These are phyloP conservation scores for Fusarium sp. DNA, from an alignment of 2,329 filamentous ascomycete genomes.

Conservation along the genomic window DNA sequence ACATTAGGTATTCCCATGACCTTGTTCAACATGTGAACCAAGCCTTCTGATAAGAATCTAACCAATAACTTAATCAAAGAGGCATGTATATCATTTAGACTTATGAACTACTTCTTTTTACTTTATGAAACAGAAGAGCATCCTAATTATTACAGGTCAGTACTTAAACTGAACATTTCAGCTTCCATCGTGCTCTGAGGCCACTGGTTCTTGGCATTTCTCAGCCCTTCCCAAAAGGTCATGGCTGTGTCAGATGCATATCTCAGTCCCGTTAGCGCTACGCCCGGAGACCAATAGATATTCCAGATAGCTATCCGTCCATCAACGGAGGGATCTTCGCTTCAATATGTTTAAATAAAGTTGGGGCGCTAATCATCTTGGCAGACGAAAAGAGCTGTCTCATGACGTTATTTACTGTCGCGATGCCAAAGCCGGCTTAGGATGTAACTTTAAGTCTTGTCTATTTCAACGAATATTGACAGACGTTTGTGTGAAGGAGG, in stretches of 20 bases:
- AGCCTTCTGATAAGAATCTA: background rate
- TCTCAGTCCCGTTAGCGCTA: background rate
- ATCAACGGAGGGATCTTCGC: background rate
- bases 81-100: background rate
- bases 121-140: background rate
- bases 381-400: background rate
- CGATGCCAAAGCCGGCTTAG: background rate
- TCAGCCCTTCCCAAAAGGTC: background rate
- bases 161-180: fast-evolving
- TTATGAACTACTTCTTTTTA: background rate
- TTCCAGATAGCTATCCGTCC: background rate
- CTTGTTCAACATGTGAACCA: background rate
- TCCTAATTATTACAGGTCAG: background rate
- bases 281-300: background rate
- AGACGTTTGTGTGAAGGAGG: background rate
- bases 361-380: background rate
- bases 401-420: background rate
- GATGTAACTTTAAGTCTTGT: too few relatives aligned
- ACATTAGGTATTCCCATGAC: background rate
- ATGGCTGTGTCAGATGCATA: background rate
- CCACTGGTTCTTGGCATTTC: background rate
- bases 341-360: background rate
- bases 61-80: background rate
- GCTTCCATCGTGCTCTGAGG: background rate
- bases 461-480: background rate